A percentile compares a stretch with the other conserved stretches of the same genome.
phyloP scores from a whole-genome alignment of 2,329 filamentous ascomycete species.

The Trichoderma sp. region DNA sequence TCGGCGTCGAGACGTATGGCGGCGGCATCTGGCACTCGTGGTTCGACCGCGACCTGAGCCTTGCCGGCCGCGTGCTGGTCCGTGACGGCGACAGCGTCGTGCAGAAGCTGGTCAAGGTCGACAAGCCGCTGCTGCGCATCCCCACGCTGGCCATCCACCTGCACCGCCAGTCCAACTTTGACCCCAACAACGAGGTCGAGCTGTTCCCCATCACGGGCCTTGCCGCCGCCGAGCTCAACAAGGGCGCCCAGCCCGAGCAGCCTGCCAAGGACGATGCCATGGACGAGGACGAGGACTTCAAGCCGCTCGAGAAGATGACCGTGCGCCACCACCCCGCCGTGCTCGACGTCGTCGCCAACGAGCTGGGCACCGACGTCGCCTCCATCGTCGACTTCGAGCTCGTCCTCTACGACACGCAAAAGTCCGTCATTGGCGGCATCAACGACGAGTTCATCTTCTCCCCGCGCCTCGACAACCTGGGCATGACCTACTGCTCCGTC shows the following conservation, averaged over 20 bases:
- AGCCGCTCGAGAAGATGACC: constrained; percentile 73
- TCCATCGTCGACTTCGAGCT: constrained; percentile 93
- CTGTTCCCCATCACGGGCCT: constrained; percentile 91
- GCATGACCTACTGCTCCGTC: constrained; percentile 93
- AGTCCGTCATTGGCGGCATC: constrained; percentile 83
- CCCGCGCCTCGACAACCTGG: constrained; percentile 90
- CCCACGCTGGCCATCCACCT: constrained; percentile 94
- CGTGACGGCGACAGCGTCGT: constrained; percentile 70
- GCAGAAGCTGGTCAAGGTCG: constrained; percentile 85
- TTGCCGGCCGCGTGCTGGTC: constrained; percentile 87
- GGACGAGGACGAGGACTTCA: constrained; percentile 58
- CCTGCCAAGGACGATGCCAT: constrained; percentile 36
- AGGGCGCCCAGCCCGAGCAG: constrained; percentile 58
- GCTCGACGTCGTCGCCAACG: constrained; percentile 78
- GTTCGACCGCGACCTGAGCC: constrained; percentile 93
- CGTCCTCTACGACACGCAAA: constrained; percentile 95
- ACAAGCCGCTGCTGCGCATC: constrained; percentile 86
- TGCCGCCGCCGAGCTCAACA: constrained; percentile 84
- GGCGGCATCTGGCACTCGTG: constrained; percentile 97
- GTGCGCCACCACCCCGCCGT: constrained; percentile 89
- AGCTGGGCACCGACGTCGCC: constrained; percentile 69
- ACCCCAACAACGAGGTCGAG: constrained; percentile 97
- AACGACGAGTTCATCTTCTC: constrained; percentile 96
- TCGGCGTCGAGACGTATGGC: constrained; percentile 95
- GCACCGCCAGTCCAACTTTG: constrained; percentile 79